Base-by-base conservation (phyloP, 306 rosid species). In the Cicer arietinum region DNA sequence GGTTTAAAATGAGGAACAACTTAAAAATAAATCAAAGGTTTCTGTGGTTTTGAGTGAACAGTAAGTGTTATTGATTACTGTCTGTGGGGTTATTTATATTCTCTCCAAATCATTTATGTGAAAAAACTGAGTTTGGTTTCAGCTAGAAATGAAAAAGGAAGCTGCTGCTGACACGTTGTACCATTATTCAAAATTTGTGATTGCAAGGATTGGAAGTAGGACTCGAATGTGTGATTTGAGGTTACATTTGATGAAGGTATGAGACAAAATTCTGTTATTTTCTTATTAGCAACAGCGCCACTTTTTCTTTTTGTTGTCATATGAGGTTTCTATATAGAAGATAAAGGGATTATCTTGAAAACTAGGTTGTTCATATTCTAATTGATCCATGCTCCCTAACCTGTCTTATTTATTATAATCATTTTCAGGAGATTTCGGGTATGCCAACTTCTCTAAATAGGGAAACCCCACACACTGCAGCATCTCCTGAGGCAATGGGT, bases 401-500 rank as follows among this genome's bases (percentile, higher is more conserved):
- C 44, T 65, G 75, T 53, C 25, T 57, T 54, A 17, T 16, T 17
- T 63, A 52, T 42, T 61, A 41, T 80, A n/a, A 50, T 56, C 44
- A 16, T 58, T 61, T 69, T 79, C 86, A 94, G 99, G 97, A 94
- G 84, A 84, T 94, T 76, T 91, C 98, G 0, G 98, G 97, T 43
- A 10, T 90, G 72, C 91, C 96, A 20, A 87, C 91, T 84, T 75
- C 91, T 25, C 77, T 94, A 71, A 91, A 90, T 76, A 91, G 92
- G 78, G 97, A 94, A 66, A 53, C 96, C 39, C 41, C 86, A 39
- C 93, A 85, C 48, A 73, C 78, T 54, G 93, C 90, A 74, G 85
- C 90, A n/a, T 92, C 99, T 74, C 97, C 97, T 8, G 99, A 92
- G 82, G 89, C 88, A 75, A 90, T 94, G 96, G 97, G 93, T 0